Conservation (phyloP, 2,329 filamentous ascomycete species). For the Tothia fuscella region DNA sequence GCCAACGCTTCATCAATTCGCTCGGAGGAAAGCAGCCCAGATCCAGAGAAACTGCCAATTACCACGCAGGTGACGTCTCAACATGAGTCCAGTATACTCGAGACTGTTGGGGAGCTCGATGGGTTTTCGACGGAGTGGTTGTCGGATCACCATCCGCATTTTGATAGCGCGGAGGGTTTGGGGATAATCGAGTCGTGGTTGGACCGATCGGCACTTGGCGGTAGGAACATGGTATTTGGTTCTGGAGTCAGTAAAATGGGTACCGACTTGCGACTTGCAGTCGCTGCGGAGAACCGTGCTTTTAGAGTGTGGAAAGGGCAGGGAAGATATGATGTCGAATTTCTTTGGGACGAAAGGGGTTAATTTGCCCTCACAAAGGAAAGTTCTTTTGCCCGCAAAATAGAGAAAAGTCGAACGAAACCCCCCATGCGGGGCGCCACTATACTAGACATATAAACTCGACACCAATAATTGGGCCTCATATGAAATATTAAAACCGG, state of each 20-base stretch:
- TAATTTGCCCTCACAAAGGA: too few species aligned
- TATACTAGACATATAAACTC: too few species aligned
- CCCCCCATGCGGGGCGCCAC: too few species aligned
- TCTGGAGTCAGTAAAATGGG: constrained; percentile 23
- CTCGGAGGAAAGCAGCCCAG: constrained; percentile 1
- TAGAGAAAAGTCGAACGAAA: too few species aligned
- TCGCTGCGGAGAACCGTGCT: constrained; percentile 22
- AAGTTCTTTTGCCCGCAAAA: too few species aligned
- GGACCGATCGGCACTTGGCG: constrained; percentile 18
- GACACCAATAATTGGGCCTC: too few species aligned
- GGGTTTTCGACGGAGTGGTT: constrained; percentile 17
- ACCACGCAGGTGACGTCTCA: not conserved
- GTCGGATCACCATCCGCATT: constrained; percentile 16
- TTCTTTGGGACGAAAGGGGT: constrained; percentile 23
- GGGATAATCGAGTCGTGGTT: constrained; percentile 3
- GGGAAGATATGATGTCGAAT: constrained; percentile 20
- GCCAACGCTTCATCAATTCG: constrained; percentile 4
- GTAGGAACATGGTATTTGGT: constrained; percentile 21
- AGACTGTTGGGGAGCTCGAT: not conserved
- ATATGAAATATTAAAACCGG: too few species aligned
- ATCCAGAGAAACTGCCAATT: not conserved
- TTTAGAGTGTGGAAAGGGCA: constrained; percentile 23
- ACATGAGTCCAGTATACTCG: not conserved
- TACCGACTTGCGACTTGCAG: constrained; percentile 21
- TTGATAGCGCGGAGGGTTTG: constrained; percentile 15